A percentile compares a stretch with the other conserved stretches of the same genome.
Evolutionary conservation across 768 basidiomycete genomes (phyloP).

Genomic region (Boletus rubescentipes): DNA sequence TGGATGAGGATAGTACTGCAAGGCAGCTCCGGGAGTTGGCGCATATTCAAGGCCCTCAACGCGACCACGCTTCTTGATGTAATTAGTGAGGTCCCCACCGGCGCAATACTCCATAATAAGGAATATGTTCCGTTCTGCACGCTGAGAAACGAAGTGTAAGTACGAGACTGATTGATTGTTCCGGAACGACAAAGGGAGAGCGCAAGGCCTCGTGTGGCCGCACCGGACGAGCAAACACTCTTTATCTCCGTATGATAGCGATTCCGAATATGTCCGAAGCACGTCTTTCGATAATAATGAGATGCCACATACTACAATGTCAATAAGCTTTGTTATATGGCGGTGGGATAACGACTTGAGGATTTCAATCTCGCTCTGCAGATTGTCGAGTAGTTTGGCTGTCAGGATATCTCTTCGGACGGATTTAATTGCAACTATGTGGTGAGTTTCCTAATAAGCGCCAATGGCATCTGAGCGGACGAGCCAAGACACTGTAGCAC

Average conservation of each 20-base stretch:
- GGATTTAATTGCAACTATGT: conserved; percentile 90
- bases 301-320: conserved; percentile 72
- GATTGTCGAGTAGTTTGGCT: conserved; percentile 91
- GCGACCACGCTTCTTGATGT: conserved; percentile 96
- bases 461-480: background rate
- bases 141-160: conserved; percentile 38
- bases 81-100: conserved; percentile 93
- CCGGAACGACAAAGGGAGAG: background rate
- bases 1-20: conserved; percentile 90
- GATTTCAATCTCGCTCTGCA: conserved; percentile 98
- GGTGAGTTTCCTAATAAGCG: conserved; percentile 62
- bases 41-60: conserved; percentile 86
- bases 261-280: background rate
- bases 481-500: background rate
- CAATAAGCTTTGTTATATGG: conserved; percentile 89
- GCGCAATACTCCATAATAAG: conserved; percentile 98
- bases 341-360: conserved; percentile 90
- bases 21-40: conserved; percentile 64
- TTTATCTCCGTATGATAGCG: background rate
- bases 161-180: background rate
- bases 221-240: background rate
- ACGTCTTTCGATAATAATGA: background rate
- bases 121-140: conserved; percentile 79
- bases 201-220: background rate
- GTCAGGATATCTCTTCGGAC: conserved; percentile 86